A percentile compares a stretch with the other conserved stretches of the same genome.
phyloP scores from a whole-genome alignment of 1,284 basidiomycete genomes.

The Hymenochaete sp. region DNA sequence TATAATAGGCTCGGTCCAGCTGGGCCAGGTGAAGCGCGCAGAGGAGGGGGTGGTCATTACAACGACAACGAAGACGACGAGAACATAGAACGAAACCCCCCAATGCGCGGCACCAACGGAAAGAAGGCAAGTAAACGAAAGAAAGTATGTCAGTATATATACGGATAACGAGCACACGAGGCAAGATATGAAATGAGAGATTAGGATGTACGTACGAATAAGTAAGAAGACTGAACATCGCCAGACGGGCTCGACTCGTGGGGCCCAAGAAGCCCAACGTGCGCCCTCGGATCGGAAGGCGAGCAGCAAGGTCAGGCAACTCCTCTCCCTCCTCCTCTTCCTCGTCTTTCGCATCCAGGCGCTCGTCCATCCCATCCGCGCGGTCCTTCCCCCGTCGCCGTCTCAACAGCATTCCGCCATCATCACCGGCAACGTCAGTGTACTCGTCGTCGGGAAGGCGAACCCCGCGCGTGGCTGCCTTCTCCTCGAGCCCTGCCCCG shows the following conservation, averaged over 20 bases:
- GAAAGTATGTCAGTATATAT: background rate
- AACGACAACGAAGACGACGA: background rate
- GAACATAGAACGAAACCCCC: background rate
- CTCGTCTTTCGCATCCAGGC: constrained; percentile 23
- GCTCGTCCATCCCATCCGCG: too few relatives aligned
- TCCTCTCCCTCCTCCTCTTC: constrained; percentile 22
- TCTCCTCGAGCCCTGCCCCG: constrained; percentile 51
- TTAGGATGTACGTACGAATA: constrained; percentile 44
- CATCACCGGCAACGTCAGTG: constrained; percentile 6
- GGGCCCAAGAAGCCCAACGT: constrained; percentile 76
- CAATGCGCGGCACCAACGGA: background rate
- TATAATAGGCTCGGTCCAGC: constrained; percentile 84
- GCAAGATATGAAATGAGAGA: background rate
- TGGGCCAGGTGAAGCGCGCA: constrained; percentile 29
- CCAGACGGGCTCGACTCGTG: constrained; percentile 51
- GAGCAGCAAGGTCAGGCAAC: constrained; percentile 38
- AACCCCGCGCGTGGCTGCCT: constrained; percentile 29
- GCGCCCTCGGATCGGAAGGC: constrained; percentile 61
- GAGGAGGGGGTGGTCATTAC: constrained; percentile 8
- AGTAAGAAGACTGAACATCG: constrained; percentile 60
- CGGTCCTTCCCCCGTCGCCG: constrained; percentile 18
- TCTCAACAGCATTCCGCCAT: constrained; percentile 13
- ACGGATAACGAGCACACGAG: background rate
- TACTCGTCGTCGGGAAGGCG: constrained; percentile 42
- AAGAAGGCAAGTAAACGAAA: background rate